Evolutionary conservation across 2,329 filamentous ascomycete genomes (phyloP), one percentile per base, ranked within the genome.

Genomic region (Furcasterigmium sp.): DNA sequence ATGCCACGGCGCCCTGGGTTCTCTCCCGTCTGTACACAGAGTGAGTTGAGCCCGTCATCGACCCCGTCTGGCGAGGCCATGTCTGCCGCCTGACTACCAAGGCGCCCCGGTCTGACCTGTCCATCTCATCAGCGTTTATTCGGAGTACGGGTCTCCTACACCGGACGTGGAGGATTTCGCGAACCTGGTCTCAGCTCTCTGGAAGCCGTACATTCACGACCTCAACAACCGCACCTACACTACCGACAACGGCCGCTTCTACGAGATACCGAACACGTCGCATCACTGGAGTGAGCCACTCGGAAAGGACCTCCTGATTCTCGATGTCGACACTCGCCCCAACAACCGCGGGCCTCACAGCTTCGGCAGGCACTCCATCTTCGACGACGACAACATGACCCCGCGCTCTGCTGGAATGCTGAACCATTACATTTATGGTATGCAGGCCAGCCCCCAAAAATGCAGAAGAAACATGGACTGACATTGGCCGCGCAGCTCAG

Each of bases 401-500:
- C 39, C 38, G 11, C 38, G 38, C 13, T 18, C 38, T 18, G 48
- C 46, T 3, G 57, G 60, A 2, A 54, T 62, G 44, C 52, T 66
- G 42, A 65, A 64, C 40, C 65, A 69, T 40, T 67, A 60, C 46
- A 51, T 67, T 8, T 68, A 64, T 29, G 57, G 58, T 61, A 51
- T 11, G 23, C 23, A 26, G 7, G 23, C 23, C 23, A 7, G 23
- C 23, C n/a, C n/a, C n/a, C n/a, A n/a, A n/a, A n/a, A n/a, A n/a
- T n/a, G n/a, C n/a, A n/a, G n/a, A n/a, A n/a, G n/a, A n/a, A n/a
- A n/a, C n/a, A n/a, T n/a, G n/a, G n/a, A n/a, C n/a, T n/a, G n/a
- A n/a, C n/a, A n/a, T n/a, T n/a, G n/a, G n/a, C n/a, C n/a, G n/a
- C n/a, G n/a, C n/a, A 26, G 65, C 65, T 17, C 56, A 56, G 52